Evolutionary conservation across 257 asterid species (phyloP), one percentile per base, ranked within the genome.

Genomic region (Handroanthus guayacan): DNA sequence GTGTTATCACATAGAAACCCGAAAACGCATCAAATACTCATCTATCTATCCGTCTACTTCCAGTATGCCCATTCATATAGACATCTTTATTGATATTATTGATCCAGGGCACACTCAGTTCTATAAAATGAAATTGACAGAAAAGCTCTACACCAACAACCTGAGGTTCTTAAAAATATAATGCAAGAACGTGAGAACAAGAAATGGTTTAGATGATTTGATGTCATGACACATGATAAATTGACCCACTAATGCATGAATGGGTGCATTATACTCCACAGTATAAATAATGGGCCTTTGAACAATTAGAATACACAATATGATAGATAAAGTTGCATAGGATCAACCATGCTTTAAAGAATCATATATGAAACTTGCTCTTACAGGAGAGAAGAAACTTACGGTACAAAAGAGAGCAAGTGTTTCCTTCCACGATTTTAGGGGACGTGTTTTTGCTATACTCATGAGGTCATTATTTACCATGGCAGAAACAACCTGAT

Each of bases 361-460:
- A 71, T 71, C 64, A 41, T 6, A 69, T 31, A 48, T 56, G 10
- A 50, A 51, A 31, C 31, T 70, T 69, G 55, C 43, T 43, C 39
- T 70, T 64, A 17, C 6, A 18, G 75, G 78, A 62, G 72, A 39
- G 43, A 78, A 70, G 56, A 45, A 77, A 86, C 94, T 80, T 78
- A 91, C 97, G 2, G 92, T 86, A 82, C 97, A 91, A 55, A 91
- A 84, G 78, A 91, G 90, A 44, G 93, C 95, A 60, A 91, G 92
- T 66, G 97, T 89, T 89, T 91, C 97, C 82, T 89, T 91, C 97
- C 97, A 91, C 41, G 91, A 83, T 66, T 88, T 91, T 73, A 89
- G 81, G 50, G 97, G 94, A 68, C 97, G 79, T 38, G 85, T 82
- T 39, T 86, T 89, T 60, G 87, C 97, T 74, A 91, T 81, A 87